phyloP scores from a whole-genome alignment of 768 basidiomycete species.

The Russula griseocarnosa region DNA sequence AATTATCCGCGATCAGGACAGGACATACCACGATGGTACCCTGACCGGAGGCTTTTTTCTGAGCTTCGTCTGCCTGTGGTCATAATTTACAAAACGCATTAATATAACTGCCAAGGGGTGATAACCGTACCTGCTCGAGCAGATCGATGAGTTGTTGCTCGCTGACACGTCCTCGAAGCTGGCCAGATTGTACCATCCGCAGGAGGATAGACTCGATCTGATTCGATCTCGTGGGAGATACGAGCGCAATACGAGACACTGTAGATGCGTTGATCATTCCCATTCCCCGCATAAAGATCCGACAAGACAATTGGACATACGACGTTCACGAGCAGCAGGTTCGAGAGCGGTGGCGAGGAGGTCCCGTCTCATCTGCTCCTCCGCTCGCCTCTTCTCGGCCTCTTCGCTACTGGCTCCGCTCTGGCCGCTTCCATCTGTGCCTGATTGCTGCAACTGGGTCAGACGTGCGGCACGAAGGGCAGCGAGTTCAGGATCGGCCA shows the following conservation, averaged over 20 bases:
- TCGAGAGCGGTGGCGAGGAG: slow-evolving; percentile 35
- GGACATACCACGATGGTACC: slow-evolving; percentile 41
- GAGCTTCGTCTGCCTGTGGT: slow-evolving; percentile 45
- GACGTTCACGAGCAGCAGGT: slow-evolving; percentile 28
- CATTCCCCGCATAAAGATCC: neutral
- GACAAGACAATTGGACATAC: slow-evolving; percentile 6
- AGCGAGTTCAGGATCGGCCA: slow-evolving; percentile 41
- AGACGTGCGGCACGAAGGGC: slow-evolving; percentile 45
- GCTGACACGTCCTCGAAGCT: slow-evolving; percentile 68
- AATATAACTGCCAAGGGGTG: neutral
- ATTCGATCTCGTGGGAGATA: slow-evolving; percentile 74
- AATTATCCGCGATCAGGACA: neutral
- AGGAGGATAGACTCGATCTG: slow-evolving; percentile 76
- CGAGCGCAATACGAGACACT: slow-evolving; percentile 87
- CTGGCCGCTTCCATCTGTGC: slow-evolving; percentile 23
- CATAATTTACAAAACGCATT: neutral
- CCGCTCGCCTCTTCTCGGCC: slow-evolving; percentile 42
- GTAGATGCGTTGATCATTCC: neutral
- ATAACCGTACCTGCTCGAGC: slow-evolving; percentile 68
- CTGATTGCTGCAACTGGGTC: slow-evolving; percentile 38
- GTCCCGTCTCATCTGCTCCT: slow-evolving; percentile 74
- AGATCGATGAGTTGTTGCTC: slow-evolving; percentile 82
- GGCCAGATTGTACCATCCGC: slow-evolving; percentile 81
- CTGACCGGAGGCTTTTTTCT: slow-evolving; percentile 36
- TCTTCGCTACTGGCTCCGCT: slow-evolving; percentile 52